A percentile compares a stretch with the other conserved stretches of the same genome.
Conservation (phyloP, 768 basidiomycete species). For the Coprinopsis sp. region DNA sequence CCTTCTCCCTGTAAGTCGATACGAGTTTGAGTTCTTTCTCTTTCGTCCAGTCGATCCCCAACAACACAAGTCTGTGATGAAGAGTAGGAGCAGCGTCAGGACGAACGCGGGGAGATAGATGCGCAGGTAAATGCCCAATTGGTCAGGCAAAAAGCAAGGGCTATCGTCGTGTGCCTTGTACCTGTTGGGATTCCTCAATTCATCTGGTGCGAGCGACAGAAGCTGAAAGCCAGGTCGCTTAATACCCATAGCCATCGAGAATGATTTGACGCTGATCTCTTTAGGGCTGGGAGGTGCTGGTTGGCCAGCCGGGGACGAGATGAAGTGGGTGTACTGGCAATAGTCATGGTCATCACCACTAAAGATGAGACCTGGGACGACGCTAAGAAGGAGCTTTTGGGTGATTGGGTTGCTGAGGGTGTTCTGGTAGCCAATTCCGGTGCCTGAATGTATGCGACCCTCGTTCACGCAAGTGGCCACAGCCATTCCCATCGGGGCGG, state of each 20-base stretch:
- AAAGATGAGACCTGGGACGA: slow-evolving; percentile 58
- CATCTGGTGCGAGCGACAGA: slow-evolving; percentile 58
- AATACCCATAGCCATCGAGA: slow-evolving; percentile 89
- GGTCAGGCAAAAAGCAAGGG: slow-evolving; percentile 81
- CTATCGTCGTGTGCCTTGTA: slow-evolving; percentile 41
- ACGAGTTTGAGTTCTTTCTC: slow-evolving; percentile 21
- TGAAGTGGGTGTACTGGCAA: slow-evolving; percentile 63
- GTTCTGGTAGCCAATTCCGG: slow-evolving; percentile 83
- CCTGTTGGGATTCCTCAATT: slow-evolving; percentile 12
- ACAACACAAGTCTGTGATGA: slow-evolving; percentile 23
- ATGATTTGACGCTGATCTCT: slow-evolving; percentile 85
- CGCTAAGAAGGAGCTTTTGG: slow-evolving; percentile 55
- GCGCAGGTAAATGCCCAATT: slow-evolving; percentile 69
- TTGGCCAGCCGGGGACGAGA: slow-evolving; percentile 14
- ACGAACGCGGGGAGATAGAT: slow-evolving; percentile 69
- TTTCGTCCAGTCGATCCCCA: slow-evolving; percentile 16
- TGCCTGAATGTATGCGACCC: slow-evolving; percentile 69
- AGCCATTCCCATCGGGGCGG: slow-evolving; percentile 59
- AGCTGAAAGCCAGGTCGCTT: slow-evolving; percentile 85
- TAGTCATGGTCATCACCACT: slow-evolving; percentile 97
- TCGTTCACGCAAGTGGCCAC: slow-evolving; percentile 75
- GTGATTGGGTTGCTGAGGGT: slow-evolving; percentile 65
- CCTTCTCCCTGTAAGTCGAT: slow-evolving; percentile 8
- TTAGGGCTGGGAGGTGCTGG: slow-evolving; percentile 30
- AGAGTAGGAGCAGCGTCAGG: slow-evolving; percentile 50